Conservation (phyloP, 345 rosid species). For the Trapa bicornis region DNA sequence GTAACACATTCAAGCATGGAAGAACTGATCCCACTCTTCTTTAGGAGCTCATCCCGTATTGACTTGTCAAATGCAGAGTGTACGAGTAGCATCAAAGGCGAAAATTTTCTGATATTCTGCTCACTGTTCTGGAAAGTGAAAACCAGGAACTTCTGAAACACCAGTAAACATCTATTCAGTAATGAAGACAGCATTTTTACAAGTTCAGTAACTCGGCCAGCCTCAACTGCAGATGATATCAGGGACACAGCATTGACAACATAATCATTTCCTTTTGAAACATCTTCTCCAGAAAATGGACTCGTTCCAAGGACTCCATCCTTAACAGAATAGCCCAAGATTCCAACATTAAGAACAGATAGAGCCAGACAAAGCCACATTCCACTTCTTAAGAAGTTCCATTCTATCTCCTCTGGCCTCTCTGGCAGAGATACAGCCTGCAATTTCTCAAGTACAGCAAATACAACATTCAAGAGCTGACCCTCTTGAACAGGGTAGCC, state of each 20-base stretch:
- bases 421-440: slow-evolving; percentile 26
- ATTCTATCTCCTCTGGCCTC: slow-evolving; percentile 47
- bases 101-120: slow-evolving; percentile 24
- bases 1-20: slow-evolving; percentile 44
- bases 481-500: slow-evolving; percentile 30
- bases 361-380: slow-evolving; percentile 66
- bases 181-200: slow-evolving; percentile 49
- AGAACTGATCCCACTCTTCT: slow-evolving; percentile 42
- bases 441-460: slow-evolving; percentile 37
- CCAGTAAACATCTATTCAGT: slow-evolving; percentile 39
- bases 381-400: slow-evolving; percentile 77
- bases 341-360: slow-evolving; percentile 52
- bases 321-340: slow-evolving; percentile 36
- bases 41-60: slow-evolving; percentile 48
- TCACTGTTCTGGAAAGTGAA: slow-evolving; percentile 38
- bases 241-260: slow-evolving; percentile 42
- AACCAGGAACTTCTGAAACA: slow-evolving; percentile 63
- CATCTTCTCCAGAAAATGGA: slow-evolving; percentile 34
- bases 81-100: slow-evolving; percentile 66
- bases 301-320: slow-evolving; percentile 31
- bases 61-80: slow-evolving; percentile 56
- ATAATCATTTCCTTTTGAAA: slow-evolving; percentile 34
- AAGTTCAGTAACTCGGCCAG: slow-evolving; percentile 35
- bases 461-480: slow-evolving; percentile 30
- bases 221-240: slow-evolving; percentile 39